Percentiles rank a stretch among this genome's conserved stretches.
phyloP scores from a whole-genome alignment of 2,329 filamentous ascomycete species.

The Calonectria naviculata region DNA sequence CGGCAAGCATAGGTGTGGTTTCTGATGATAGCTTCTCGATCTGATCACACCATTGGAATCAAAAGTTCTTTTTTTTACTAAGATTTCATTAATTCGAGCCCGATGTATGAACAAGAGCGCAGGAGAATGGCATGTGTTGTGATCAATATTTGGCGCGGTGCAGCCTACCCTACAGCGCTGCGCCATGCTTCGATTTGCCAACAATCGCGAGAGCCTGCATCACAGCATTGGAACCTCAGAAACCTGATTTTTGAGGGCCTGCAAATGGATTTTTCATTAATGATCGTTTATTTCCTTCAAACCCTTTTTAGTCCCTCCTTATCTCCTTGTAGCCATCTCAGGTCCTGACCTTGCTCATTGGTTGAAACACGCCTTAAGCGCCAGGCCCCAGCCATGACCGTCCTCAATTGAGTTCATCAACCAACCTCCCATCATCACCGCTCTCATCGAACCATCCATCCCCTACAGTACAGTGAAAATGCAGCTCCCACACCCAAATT shows the following conservation, averaged over 20 bases:
- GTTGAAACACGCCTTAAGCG: conserved; percentile 6
- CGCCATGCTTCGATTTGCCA: background rate
- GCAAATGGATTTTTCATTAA: background rate
- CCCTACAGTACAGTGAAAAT: background rate
- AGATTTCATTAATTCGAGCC: too few species aligned
- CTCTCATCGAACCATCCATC: background rate
- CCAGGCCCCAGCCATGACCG: background rate
- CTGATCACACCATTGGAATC: too few species aligned
- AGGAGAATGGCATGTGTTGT: too few species aligned
- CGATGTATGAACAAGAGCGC: too few species aligned
- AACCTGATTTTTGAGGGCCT: background rate
- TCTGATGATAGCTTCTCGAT: too few species aligned
- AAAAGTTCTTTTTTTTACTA: too few species aligned
- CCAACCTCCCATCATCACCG: background rate
- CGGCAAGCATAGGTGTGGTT: too few species aligned
- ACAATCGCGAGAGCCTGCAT: background rate
- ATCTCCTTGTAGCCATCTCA: background rate
- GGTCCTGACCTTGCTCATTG: background rate
- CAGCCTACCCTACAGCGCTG: background rate
- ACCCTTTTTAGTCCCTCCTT: background rate
- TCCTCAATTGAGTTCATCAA: background rate
- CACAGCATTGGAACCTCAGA: background rate
- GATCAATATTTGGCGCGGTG: background rate
- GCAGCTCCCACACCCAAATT: background rate
- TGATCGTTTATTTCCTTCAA: background rate